phyloP scores from a whole-genome alignment of 371 early-diverging fungal genomes.

The Apophysomyces variabilis region DNA sequence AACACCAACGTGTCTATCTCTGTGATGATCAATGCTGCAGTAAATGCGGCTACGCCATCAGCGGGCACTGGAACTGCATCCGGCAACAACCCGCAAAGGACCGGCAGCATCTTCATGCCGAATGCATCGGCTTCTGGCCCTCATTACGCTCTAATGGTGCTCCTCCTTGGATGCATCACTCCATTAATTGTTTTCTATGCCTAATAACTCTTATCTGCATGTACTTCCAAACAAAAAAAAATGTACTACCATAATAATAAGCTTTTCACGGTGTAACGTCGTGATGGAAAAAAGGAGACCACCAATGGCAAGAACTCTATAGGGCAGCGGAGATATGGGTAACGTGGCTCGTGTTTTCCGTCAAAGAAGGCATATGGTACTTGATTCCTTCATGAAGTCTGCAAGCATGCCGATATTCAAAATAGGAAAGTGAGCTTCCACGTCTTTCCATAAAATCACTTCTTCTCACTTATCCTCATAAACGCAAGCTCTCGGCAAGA shows the following conservation, averaged over 20 bases:
- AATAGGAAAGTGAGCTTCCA: not conserved
- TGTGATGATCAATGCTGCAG: conserved; percentile 34
- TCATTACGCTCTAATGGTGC: not conserved
- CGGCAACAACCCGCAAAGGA: conserved; percentile 2
- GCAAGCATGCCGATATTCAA: not conserved
- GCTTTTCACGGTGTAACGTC: conserved; percentile 8
- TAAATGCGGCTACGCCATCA: conserved; percentile 9
- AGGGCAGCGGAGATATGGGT: not conserved
- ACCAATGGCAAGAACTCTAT: not conserved
- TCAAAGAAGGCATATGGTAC: not conserved
- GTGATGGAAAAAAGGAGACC: not conserved
- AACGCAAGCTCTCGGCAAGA: not conserved
- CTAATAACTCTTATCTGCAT: conserved; percentile 8
- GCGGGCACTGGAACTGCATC: conserved; percentile 8
- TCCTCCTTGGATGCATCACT: not conserved
- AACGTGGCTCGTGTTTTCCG: conserved; percentile 5
- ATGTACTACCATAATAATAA: conserved; percentile 11
- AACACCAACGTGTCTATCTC: conserved; percentile 33
- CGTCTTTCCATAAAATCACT: too few relatives aligned
- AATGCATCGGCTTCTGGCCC: not conserved
- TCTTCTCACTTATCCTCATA: too few relatives aligned
- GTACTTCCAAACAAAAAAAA: conserved; percentile 4
- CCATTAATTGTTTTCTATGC: not conserved
- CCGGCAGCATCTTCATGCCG: conserved; percentile 4
- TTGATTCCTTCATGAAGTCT: not conserved